A percentile compares a stretch with the other conserved stretches of the same genome.
phyloP scores from a whole-genome alignment of 176 grass and related monocot species.

The Cenchrus purpureus region DNA sequence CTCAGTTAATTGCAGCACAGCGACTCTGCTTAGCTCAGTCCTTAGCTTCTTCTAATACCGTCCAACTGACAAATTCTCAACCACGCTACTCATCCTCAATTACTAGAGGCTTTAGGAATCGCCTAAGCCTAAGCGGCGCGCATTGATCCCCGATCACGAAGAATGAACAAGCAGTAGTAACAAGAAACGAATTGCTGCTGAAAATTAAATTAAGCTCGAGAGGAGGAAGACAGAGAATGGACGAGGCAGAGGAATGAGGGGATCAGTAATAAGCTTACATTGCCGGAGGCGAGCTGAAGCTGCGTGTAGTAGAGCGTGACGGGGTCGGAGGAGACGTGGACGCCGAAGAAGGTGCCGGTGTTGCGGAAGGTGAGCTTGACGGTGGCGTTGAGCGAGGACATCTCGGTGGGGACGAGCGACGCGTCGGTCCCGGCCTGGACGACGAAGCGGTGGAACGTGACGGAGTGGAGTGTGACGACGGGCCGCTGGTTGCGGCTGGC shows the following conservation, averaged over 20 bases:
- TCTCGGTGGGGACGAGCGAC: constrained; percentile 78
- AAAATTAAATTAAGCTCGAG: too few relatives aligned
- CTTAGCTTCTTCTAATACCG: background rate
- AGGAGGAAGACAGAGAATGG: background rate
- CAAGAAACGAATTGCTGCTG: background rate
- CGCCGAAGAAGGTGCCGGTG: constrained; percentile 91
- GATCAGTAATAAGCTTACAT: constrained; percentile 40
- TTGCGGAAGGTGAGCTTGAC: constrained; percentile 72
- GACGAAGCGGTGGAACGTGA: constrained; percentile 82
- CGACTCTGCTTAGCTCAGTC: background rate
- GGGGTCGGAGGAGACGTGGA: constrained; percentile 76
- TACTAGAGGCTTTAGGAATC: background rate
- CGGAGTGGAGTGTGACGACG: constrained; percentile 34
- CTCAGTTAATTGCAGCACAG: background rate
- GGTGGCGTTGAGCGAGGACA: constrained; percentile 84
- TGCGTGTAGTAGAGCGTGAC: constrained; percentile 73
- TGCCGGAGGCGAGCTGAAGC: constrained; percentile 70
- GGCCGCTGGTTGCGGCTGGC: constrained; percentile 76
- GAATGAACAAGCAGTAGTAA: background rate
- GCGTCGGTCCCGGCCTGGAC: constrained; percentile 95
- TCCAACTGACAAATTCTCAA: background rate
- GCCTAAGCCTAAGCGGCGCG: too few relatives aligned
- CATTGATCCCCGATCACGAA: background rate
- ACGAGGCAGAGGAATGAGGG: too few relatives aligned
- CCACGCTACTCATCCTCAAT: background rate